Percentiles rank a stretch among this genome's conserved stretches.
Conservation (phyloP, 495 filamentous ascomycete genomes). For the Elasticomyces elasticus region DNA sequence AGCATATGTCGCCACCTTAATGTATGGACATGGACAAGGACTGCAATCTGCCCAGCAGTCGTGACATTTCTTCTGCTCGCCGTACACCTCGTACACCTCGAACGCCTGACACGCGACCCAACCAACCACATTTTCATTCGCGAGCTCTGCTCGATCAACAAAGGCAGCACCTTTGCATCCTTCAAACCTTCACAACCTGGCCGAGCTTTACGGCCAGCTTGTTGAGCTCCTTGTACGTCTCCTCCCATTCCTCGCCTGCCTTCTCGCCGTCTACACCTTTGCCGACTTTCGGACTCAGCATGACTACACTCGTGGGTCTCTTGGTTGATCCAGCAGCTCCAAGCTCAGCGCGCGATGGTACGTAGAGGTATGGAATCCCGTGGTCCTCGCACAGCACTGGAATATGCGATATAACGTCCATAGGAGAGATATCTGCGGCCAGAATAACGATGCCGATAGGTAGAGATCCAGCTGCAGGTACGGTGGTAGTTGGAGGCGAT, state of each 20-base stretch:
- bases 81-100: no score
- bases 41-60: no score
- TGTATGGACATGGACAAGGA: no score
- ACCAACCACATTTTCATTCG: neutral
- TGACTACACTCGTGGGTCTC: conserved; percentile 87
- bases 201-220: conserved; percentile 19
- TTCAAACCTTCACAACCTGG: conserved; percentile 18
- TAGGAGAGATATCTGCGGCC: conserved; percentile 91
- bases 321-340: conserved; percentile 87
- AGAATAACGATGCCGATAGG: conserved; percentile 74
- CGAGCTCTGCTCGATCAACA: no score
- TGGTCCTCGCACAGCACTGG: conserved; percentile 97
- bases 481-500: conserved; percentile 46
- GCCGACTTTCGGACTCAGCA: conserved; percentile 35
- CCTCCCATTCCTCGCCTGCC: conserved; percentile 19
- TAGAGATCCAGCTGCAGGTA: conserved; percentile 29
- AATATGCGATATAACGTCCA: conserved; percentile 95
- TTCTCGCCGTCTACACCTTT: conserved; percentile 7
- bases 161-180: no score
- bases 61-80: no score
- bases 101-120: neutral
- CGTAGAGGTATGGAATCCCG: conserved; percentile 86
- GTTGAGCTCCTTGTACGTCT: conserved; percentile 16
- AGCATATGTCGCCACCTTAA: neutral
- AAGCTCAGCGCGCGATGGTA: conserved; percentile 76